Conservation (phyloP, 176 grass and related monocot genomes). For the Saccharum officinarum region DNA sequence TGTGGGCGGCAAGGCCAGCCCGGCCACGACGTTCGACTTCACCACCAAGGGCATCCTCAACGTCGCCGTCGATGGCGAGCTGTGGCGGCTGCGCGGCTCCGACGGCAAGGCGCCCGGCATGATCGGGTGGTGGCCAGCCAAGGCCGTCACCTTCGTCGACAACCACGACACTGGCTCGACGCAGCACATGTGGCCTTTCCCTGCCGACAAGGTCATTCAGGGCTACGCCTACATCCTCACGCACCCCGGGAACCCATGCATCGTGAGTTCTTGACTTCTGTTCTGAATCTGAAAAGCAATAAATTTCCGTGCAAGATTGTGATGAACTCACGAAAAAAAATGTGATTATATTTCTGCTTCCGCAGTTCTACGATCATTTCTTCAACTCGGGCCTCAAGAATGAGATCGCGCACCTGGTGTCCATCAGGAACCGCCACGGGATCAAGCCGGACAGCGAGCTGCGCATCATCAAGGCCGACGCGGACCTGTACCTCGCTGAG, state of each 20-base stretch:
- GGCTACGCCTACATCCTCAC: slow-evolving; percentile 90
- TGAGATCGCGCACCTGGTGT: too few species aligned
- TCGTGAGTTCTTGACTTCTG: slow-evolving; percentile 52
- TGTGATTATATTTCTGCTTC: too few species aligned
- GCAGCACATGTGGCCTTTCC: slow-evolving; percentile 79
- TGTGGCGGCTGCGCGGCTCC: slow-evolving; percentile 50
- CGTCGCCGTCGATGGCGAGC: slow-evolving; percentile 59
- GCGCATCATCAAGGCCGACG: too few species aligned
- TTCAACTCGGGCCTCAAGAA: too few species aligned
- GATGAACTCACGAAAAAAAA: too few species aligned
- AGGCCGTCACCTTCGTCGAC: slow-evolving; percentile 81
- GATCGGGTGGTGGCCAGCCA: slow-evolving; percentile 73
- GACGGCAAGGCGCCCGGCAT: slow-evolving; percentile 67
- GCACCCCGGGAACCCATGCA: slow-evolving; percentile 73
- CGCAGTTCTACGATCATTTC: too few species aligned
- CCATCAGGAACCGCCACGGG: too few species aligned
- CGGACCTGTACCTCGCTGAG: too few species aligned
- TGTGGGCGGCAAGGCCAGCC: slow-evolving; percentile 26
- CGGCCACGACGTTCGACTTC: slow-evolving; percentile 64
- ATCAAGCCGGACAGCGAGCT: too few species aligned
- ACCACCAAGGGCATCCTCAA: slow-evolving; percentile 80
- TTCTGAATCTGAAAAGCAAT: too few species aligned
- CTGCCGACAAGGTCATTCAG: slow-evolving; percentile 81
- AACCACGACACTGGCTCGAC: slow-evolving; percentile 88
- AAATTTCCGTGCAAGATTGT: too few species aligned